Conservation (phyloP, 148 eudicot genomes). For the Dianthus caryophyllus region DNA sequence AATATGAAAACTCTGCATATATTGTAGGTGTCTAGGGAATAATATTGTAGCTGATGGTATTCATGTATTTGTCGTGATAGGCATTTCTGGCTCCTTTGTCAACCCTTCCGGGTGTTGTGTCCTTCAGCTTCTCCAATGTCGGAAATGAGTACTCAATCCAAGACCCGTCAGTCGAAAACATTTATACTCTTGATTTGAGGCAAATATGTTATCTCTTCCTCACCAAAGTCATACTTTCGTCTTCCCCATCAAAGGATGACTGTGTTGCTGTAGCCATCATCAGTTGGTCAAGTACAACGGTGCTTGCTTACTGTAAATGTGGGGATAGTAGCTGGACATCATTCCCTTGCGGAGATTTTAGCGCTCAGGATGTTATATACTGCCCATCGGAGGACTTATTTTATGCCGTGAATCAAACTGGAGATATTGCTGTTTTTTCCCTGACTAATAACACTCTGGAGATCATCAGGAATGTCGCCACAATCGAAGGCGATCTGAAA, state of each 20-base stretch:
- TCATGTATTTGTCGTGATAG: background rate
- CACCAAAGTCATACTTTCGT: constrained; percentile 57
- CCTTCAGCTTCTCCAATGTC: constrained; percentile 36
- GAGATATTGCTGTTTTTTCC: constrained; percentile 46
- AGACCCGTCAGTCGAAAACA: constrained; percentile 13
- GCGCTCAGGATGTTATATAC: constrained; percentile 60
- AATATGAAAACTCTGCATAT: too few relatives aligned
- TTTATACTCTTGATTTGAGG: constrained; percentile 31
- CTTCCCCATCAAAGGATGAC: constrained; percentile 28
- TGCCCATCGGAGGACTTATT: constrained; percentile 32
- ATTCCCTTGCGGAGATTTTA: constrained; percentile 31
- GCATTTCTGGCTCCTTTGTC: constrained; percentile 33
- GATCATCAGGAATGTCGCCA: constrained; percentile 11
- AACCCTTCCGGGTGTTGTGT: constrained; percentile 51
- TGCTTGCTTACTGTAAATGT: constrained; percentile 51
- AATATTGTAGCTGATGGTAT: background rate
- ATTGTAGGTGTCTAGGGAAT: too few relatives aligned
- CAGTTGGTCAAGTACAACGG: constrained; percentile 24
- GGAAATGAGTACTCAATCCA: constrained; percentile 56
- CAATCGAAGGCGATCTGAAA: constrained; percentile 50
- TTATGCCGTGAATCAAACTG: constrained; percentile 53
- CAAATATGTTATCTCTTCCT: constrained; percentile 55
- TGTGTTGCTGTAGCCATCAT: constrained; percentile 48
- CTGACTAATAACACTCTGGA: background rate
- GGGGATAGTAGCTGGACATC: constrained; percentile 45